Percentiles rank a stretch among this genome's conserved stretches.
phyloP scores from a whole-genome alignment of 2,329 filamentous ascomycete species.

The Akanthomyces lecanii region DNA sequence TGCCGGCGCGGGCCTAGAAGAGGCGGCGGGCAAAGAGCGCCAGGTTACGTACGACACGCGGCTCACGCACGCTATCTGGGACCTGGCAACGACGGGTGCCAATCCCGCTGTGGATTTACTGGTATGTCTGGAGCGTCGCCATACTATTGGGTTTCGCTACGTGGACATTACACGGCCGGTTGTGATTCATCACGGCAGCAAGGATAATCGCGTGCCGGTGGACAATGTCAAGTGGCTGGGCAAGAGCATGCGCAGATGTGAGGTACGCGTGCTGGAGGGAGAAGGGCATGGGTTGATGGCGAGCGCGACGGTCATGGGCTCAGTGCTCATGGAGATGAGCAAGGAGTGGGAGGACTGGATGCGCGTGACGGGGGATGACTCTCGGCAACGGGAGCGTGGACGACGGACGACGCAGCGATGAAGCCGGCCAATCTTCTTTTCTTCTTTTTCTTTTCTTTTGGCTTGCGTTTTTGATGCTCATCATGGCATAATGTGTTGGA shows the following conservation, averaged over 20 bases:
- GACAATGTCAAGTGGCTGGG: constrained; percentile 95
- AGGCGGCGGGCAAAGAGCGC: constrained; percentile 65
- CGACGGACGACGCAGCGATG: background rate
- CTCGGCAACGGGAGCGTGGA: constrained; percentile 19
- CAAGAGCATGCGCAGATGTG: constrained; percentile 87
- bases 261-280: constrained; percentile 83
- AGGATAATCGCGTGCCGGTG: constrained; percentile 86
- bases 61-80: constrained; percentile 91
- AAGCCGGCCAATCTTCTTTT: background rate
- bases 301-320: constrained; percentile 86
- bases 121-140: constrained; percentile 84
- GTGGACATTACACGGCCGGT: constrained; percentile 90
- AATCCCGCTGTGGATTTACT: constrained; percentile 93
- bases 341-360: constrained; percentile 91
- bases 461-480: background rate
- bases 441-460: background rate
- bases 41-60: constrained; percentile 75
- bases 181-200: constrained; percentile 88
- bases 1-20: constrained; percentile 46
- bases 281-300: constrained; percentile 97
- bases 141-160: constrained; percentile 92
- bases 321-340: constrained; percentile 89
- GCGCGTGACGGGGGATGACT: constrained; percentile 48
- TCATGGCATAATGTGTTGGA: background rate
- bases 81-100: constrained; percentile 80